Conservation (phyloP, 371 early-diverging fungal species). For the Mucor irregularis region DNA sequence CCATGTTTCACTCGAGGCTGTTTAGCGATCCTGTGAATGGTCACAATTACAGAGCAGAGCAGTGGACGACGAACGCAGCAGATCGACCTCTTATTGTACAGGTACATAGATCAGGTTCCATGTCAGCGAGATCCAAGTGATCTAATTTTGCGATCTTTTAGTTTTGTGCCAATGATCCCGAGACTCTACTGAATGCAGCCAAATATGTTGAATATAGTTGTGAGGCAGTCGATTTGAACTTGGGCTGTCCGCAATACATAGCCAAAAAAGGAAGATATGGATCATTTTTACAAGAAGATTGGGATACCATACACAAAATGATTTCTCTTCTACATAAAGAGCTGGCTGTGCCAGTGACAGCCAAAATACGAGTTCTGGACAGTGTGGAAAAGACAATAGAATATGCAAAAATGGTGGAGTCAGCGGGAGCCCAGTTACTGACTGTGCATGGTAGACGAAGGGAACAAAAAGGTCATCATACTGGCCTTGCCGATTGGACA, state of each 20-base stretch:
- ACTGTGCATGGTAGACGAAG: slow-evolving; percentile 94
- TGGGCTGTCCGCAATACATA: slow-evolving; percentile 96
- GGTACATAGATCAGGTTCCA: slow-evolving; percentile 41
- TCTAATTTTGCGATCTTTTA: slow-evolving; percentile 16
- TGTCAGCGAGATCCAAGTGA: background rate
- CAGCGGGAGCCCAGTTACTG: slow-evolving; percentile 85
- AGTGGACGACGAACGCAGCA: slow-evolving; percentile 65
- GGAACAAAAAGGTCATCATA: slow-evolving; percentile 93
- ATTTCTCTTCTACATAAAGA: slow-evolving; percentile 72
- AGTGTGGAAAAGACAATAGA: slow-evolving; percentile 85
- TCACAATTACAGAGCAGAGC: slow-evolving; percentile 57
- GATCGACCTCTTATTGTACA: slow-evolving; percentile 92
- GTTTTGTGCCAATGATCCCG: slow-evolving; percentile 97
- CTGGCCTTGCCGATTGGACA: slow-evolving; percentile 96
- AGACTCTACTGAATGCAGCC: slow-evolving; percentile 80
- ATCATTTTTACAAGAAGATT: slow-evolving; percentile 91
- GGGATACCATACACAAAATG: slow-evolving; percentile 78
- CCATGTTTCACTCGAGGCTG: slow-evolving; percentile 93
- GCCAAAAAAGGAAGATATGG: slow-evolving; percentile 97
- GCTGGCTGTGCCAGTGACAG: slow-evolving; percentile 90
- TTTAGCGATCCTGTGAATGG: slow-evolving; percentile 63
- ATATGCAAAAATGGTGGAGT: slow-evolving; percentile 94
- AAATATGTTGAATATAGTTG: slow-evolving; percentile 74
- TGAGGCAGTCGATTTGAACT: slow-evolving; percentile 94
- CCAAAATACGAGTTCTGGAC: slow-evolving; percentile 93